Conservation (phyloP, 1,284 basidiomycete species). For the Ganoderma sinense region DNA sequence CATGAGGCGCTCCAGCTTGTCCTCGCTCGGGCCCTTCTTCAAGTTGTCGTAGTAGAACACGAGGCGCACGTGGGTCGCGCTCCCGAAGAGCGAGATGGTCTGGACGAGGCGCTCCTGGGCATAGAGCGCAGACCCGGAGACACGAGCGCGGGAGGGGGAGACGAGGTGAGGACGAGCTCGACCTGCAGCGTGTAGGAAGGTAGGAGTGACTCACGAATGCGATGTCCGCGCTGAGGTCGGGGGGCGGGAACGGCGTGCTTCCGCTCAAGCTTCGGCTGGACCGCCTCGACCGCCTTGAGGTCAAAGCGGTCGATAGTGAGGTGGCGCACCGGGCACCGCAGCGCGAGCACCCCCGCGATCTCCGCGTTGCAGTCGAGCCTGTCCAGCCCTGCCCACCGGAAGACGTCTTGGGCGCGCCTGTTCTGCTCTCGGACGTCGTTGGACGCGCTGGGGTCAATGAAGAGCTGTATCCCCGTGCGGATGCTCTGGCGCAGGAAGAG, state of each 20-base stretch:
- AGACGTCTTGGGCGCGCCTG: not conserved
- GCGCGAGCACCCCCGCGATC: not conserved
- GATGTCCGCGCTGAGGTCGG: not conserved
- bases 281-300: not conserved
- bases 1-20: not conserved
- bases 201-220: not conserved
- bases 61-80: not conserved
- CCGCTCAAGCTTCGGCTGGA: not conserved
- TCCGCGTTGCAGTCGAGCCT: not conserved
- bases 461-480: not conserved
- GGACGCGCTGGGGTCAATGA: not conserved
- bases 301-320: not conserved
- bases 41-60: not conserved
- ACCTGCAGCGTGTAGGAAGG: too few relatives aligned
- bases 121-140: too few relatives aligned
- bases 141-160: too few relatives aligned
- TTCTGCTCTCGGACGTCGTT: not conserved
- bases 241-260: too few relatives aligned
- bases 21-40: not conserved
- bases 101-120: not conserved
- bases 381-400: not conserved
- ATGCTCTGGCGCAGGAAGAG: not conserved
- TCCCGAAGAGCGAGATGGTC: not conserved
- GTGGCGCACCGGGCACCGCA: not conserved
- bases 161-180: too few relatives aligned